phyloP scores from a whole-genome alignment of 192 early-diverging fungal genomes.

The Funneliformis geosporum region DNA sequence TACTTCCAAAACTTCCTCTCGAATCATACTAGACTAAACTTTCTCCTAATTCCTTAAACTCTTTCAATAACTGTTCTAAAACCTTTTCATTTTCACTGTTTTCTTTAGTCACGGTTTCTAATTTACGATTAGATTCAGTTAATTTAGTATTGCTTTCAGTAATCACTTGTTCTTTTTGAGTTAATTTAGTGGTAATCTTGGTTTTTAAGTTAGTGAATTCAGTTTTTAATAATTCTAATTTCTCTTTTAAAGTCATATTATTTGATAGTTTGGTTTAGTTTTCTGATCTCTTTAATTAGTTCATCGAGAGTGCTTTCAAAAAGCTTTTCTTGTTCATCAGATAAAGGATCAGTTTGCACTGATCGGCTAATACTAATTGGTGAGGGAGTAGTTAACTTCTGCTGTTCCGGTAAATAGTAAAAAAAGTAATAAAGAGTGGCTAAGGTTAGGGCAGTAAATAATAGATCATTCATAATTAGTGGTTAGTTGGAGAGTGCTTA shows the following conservation, averaged over 20 bases:
- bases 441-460: too few species aligned
- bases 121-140: neutral
- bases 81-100: constrained; percentile 22
- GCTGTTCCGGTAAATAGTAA: too few species aligned
- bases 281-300: neutral
- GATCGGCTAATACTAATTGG: too few species aligned
- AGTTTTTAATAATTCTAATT: constrained; percentile 9
- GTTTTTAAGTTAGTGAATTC: neutral
- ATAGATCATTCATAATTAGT: too few species aligned
- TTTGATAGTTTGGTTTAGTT: neutral
- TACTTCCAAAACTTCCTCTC: too few species aligned
- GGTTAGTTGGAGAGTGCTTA: too few species aligned
- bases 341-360: too few species aligned
- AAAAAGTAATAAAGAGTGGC: too few species aligned
- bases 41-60: constrained; percentile 19
- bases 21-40: too few species aligned
- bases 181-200: constrained; percentile 5
- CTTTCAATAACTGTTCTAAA: constrained; percentile 5
- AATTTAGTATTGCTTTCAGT: neutral
- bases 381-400: too few species aligned
- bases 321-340: too few species aligned
- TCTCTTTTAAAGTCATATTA: neutral
- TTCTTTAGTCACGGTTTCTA: neutral
- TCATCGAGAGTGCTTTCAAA: too few species aligned
- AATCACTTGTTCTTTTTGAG: neutral